Base-by-base conservation (phyloP, 2,329 filamentous ascomycete genomes). In the Chaetomiaceae sp. region DNA sequence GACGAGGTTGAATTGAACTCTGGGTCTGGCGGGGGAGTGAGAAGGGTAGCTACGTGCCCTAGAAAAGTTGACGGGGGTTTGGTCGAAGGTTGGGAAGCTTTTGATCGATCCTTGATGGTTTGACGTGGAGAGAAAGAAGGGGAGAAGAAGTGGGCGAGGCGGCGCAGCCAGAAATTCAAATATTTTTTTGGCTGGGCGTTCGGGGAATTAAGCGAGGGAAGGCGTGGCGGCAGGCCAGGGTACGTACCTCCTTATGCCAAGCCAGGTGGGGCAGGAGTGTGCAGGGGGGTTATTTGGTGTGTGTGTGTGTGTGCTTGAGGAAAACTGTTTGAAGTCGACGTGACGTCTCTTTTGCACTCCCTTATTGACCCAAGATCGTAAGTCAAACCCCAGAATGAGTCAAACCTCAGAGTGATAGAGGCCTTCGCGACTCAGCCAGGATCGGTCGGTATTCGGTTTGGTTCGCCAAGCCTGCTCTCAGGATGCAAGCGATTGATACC, bases 31-130 rank as follows among this genome's bases (percentile, higher is more conserved):
- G 81, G 79, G 78, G 81, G 78, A 76, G 75, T 75, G 75, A 72
- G 73, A 78, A 90, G 87, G 87, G 87, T 90, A 88, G 87, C 87
- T 90, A 82, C 75, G 87, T 89, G 87, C 87, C 87, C 87, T 90
- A 90, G 87, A 84, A 73, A 73, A 67, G 67, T 66, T 67, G 64
- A 60, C 59, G 66, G 61, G 65, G 63, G 58, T 58, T 61, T 64
- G 60, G 61, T 58, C 59, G 68, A 69, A 68, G 71, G 69, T 73
- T 71, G 68, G 67, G 67, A 60, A 60, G 58, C 57, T 62, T 61
- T 54, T 61, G 62, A 65, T 64, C 65, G 67, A 67, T 69, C 62
- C 65, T 68, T 63, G 62, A 62, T 65, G 64, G 55, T 67, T 67
- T 68, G 65, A 67, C 62, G 65, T 58, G 58, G 62, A 64, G 59